phyloP scores from a whole-genome alignment of 176 grass and related monocot genomes.

The Carex kokanica region DNA sequence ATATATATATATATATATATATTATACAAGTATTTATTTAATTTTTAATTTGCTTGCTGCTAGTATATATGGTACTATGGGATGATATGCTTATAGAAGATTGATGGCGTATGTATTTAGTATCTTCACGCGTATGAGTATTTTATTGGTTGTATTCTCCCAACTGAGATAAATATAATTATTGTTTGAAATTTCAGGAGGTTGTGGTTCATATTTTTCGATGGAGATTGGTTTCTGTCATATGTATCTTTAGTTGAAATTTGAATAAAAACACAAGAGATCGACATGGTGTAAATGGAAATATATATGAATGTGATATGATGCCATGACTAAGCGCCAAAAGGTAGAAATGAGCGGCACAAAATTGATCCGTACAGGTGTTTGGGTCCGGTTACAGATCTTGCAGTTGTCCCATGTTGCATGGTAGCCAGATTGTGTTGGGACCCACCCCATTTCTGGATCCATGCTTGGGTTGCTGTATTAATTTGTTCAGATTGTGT shows the following conservation, averaged over 20 bases:
- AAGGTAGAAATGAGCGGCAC: background rate
- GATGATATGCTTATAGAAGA: background rate
- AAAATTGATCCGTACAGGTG: background rate
- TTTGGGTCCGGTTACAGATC: background rate
- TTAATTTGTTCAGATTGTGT: background rate
- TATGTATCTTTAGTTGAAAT: background rate
- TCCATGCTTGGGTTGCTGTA: background rate
- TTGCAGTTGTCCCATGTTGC: background rate
- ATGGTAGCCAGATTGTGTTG: slow-evolving; percentile 9
- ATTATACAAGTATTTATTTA: slow-evolving; percentile 3
- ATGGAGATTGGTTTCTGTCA: background rate
- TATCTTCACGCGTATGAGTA: background rate
- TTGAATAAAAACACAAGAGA: background rate
- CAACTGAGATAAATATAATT: background rate
- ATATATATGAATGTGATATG: background rate
- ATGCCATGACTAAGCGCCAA: background rate
- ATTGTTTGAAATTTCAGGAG: background rate
- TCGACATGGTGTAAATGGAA: background rate
- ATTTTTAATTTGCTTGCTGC: background rate
- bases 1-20: background rate
- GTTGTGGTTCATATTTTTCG: background rate
- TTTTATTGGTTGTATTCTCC: background rate
- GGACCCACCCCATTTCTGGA: slow-evolving; percentile 14
- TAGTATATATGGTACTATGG: background rate
- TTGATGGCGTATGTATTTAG: slow-evolving; percentile 4